Base-by-base conservation (phyloP, 2,329 filamentous ascomycete genomes). In the Mariannaea elegans region DNA sequence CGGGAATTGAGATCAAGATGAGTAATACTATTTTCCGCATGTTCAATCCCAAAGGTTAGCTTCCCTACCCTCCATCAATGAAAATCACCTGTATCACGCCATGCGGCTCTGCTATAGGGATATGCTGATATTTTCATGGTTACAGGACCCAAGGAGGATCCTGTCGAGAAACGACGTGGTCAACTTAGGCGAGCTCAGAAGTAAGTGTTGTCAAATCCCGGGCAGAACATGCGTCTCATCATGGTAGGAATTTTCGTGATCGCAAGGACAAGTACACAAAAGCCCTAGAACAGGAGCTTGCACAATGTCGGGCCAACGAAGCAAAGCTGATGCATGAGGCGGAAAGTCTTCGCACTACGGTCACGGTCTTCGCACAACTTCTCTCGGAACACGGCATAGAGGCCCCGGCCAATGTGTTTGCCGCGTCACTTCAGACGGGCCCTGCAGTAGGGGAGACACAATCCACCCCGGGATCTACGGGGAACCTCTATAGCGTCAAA, bases 41-140 rank as follows among this genome's bases (percentile, higher is more conserved):
- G 3, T 76, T 76, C n/a, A 76, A 74, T 7, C 73, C 73, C 7
- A 59, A 52, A 14, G 73, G 73, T 74, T 2, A 19, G 63, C 24
- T 47, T 32, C 16, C 24, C n/a, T 16, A 12, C 10, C 8, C 14
- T 6, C 9, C 42, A 10, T 45, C 23, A 7, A 4, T 14, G 18
- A 23, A 4, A 23, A 29, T 16, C 9, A 16, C n/a, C 14, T 10
- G 7, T 19, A 18, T 10, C 18, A 41, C 7, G 38, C 7, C n/a
- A 18, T 7, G n/a, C 21, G 13, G 4, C 21, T 45, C 2, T 2
- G 12, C 6, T 18, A n/a, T 7, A 9, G 10, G 19, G n/a, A 8
- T 29, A 12, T 36, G 31, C 32, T 50, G 14, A 39, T n/a, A 6
- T n/a, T 19, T 19, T 21, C n/a, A 14, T 41, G 7, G 4, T 21